Evolutionary conservation across 2,329 filamentous ascomycete genomes (phyloP), one percentile per base, ranked within the genome.

Genomic region (Penicillium nordicum): DNA sequence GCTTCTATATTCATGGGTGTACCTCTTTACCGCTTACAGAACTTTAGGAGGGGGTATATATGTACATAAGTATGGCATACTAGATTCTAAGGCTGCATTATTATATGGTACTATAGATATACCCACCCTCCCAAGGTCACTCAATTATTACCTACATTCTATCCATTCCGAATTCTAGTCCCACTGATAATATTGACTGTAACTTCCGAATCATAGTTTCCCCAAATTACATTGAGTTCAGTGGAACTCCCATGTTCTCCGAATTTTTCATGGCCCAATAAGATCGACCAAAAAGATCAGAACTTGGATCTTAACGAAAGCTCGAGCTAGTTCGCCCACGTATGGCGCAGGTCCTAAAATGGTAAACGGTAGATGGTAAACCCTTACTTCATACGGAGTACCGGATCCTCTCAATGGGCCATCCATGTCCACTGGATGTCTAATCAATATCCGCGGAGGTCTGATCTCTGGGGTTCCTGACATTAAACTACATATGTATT

Each of bases 181-280:
- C 18, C 8, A n/a, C 3, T 12, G 3, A 8, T 43, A 36, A 44
- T 38, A 45, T 14, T 36, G 21, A 21, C 21, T 27, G 25, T 27
- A 27, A 27, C 25, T 16, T 23, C n/a, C 1, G 25, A 29, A 30
- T 29, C 25, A 18, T 30, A 18, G 23, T 51, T 40, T 21, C 41
- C 23, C 34, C 27, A 46, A 53, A 34, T 37, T 43, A 48, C 47
- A 44, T 40, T 38, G 50, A 60, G 49, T 50, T 25, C 21, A 34
- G 59, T 63, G 61, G 61, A 43, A 53, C 60, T 52, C 50, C 36
- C 29, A 34, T 59, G 30, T 12, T 32, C 30, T 14, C 30, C 11
- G 9, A 32, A 32, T 12, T 11, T 11, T 12, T 11, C 30, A 54
- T 34, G 53, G 53, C 47, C 56, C 48, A 53, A 59, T 62, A 36